A percentile compares a stretch with the other conserved stretches of the same genome.
Conservation (phyloP, 148 eudicot species). For the Spergularia marina region DNA sequence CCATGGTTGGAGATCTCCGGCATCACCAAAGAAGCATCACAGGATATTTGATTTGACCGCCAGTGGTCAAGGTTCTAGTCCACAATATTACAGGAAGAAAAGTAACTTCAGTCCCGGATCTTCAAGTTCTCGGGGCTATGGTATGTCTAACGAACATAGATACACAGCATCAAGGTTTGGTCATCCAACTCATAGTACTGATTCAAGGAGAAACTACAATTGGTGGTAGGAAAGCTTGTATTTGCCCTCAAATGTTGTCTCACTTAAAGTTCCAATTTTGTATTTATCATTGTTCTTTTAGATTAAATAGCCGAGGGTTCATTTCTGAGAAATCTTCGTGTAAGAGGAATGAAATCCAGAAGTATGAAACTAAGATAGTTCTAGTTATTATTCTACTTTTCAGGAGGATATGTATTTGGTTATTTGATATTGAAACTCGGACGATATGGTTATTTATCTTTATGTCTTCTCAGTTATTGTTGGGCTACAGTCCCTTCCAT, state of each 20-base stretch:
- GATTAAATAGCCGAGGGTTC: slow-evolving; percentile 1
- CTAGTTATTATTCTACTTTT: background rate
- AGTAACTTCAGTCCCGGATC: slow-evolving; percentile 29
- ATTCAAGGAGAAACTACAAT: slow-evolving; percentile 43
- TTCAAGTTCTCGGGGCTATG: slow-evolving; percentile 41
- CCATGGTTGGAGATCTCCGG: slow-evolving; percentile 53
- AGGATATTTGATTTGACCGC: slow-evolving; percentile 28
- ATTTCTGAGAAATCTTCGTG: background rate
- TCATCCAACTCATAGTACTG: slow-evolving; percentile 26
- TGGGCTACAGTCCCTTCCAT: no score
- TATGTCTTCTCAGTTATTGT: no score
- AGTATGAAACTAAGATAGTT: background rate
- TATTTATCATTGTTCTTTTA: slow-evolving; percentile 17
- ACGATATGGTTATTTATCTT: no score
- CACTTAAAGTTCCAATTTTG: background rate
- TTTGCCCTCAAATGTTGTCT: slow-evolving; percentile 3
- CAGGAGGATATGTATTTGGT: no score
- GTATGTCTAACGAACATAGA: slow-evolving; percentile 31
- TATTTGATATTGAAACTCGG: no score
- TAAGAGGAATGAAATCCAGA: background rate
- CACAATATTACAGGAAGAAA: slow-evolving; percentile 32
- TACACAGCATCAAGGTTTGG: slow-evolving; percentile 54
- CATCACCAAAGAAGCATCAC: slow-evolving; percentile 46
- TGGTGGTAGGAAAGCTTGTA: slow-evolving; percentile 34
- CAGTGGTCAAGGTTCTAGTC: slow-evolving; percentile 42